Evolutionary conservation across 306 rosid genomes (phyloP), one percentile per base, ranked within the genome.

Genomic region (Quercus parvula): DNA sequence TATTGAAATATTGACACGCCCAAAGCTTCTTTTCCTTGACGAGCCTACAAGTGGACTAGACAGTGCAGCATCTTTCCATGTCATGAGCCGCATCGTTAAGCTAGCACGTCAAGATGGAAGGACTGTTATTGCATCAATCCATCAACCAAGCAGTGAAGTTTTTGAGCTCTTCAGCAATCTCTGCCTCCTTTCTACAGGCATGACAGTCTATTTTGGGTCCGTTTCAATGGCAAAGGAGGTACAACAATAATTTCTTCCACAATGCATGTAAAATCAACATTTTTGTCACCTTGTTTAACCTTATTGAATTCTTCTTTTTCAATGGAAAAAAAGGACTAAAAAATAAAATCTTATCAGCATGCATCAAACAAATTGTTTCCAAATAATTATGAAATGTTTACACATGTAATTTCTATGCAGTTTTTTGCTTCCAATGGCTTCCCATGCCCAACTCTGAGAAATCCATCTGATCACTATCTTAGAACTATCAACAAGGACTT

Each of bases 21-120:
- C 97, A 0, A 87, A 52, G 35, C 92, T 93, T 67, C 87, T 93
- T 3, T 91, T 93, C 73, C 94, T 91, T 56, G 97, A 93, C 64
- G 96, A 92, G 76, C 97, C 96, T 14, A 92, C 96, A 0, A 91
- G 92, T 68, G 96, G 97, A 1, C 90, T 91, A 5, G 97, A 93
- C 22, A 91, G 91, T 58, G 94, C 96, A 13, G 93, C 92, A 57
- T 88, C 98, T 9, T 93, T 79, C 54, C 86, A 91, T 77, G 97
- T 93, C 10, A 87, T 90, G 91, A 90, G 82, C 14, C 77, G 90
- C 51, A 88, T 88, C 67, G 83, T 82, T 2, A 76, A 76, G 13
- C 73, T 90, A 8, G 87, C 87, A 22, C 76, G 8, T 25, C 84
- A 75, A 1, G 92, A 85, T 54, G 85, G 86, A 72, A 87, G 89